These are phyloP conservation scores for Piedraia hortae DNA, from an alignment of 2,329 filamentous ascomycete genomes.

Conservation along the genomic window DNA sequence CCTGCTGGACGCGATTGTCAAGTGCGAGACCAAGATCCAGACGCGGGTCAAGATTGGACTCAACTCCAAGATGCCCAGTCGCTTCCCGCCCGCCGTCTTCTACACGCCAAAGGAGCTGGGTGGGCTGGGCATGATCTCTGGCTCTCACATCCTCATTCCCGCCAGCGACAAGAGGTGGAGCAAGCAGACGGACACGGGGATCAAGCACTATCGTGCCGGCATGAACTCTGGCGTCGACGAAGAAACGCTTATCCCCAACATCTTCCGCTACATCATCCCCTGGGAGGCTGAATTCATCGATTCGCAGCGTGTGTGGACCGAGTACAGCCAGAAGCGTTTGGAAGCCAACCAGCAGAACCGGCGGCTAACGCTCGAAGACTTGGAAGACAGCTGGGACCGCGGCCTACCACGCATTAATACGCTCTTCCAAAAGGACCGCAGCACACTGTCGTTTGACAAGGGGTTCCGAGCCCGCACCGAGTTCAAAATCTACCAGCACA, in stretches of 20 bases:
- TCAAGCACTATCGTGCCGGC: slow-evolving; percentile 87
- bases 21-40: slow-evolving; percentile 98
- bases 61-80: slow-evolving; percentile 97
- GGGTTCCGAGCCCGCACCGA: slow-evolving; percentile 86
- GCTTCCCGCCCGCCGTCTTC: slow-evolving; percentile 94
- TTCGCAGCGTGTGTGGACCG: slow-evolving; percentile 95
- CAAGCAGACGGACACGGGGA: slow-evolving; percentile 89
- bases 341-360: slow-evolving; percentile 96
- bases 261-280: slow-evolving; percentile 96
- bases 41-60: slow-evolving; percentile 94
- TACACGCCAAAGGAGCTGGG: slow-evolving; percentile 96
- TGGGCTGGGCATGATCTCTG: slow-evolving; percentile 95
- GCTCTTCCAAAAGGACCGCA: slow-evolving; percentile 92
- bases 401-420: slow-evolving; percentile 96
- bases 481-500: slow-evolving; percentile 94
- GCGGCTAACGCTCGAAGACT: slow-evolving; percentile 73
- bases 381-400: slow-evolving; percentile 96
- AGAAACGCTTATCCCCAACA: slow-evolving; percentile 92
- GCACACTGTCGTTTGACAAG: slow-evolving; percentile 92
- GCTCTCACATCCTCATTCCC: slow-evolving; percentile 89
- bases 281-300: slow-evolving; percentile 99
- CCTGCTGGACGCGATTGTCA: slow-evolving; percentile 88
- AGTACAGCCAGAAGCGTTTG: slow-evolving; percentile 91
- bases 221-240: slow-evolving; percentile 73
- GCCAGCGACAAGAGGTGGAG: slow-evolving; percentile 96